A percentile compares a stretch with the other conserved stretches of the same genome.
Evolutionary conservation across 1,139 yeast species (phyloP).

Genomic region (Zygosaccharomyces sapae): DNA sequence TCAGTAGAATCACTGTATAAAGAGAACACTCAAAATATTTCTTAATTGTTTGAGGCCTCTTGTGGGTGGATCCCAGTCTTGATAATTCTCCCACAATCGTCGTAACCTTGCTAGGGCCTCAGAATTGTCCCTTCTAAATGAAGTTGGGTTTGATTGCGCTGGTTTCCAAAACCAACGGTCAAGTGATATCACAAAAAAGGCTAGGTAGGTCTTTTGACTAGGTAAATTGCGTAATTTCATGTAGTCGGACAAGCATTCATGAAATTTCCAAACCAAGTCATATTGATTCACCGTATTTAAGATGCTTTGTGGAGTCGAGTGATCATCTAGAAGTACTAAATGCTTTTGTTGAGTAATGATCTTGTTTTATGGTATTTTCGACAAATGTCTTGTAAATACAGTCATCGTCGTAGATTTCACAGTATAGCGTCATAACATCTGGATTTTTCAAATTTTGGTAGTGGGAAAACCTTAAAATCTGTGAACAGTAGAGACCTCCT

Average conservation of each 20-base stretch:
- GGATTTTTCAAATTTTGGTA: conserved; percentile 25
- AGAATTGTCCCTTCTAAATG: conserved; percentile 22
- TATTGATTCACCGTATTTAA: conserved; percentile 33
- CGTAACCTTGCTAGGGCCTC: conserved; percentile 26
- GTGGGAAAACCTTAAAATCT: conserved; percentile 27
- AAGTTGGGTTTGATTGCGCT: conserved; percentile 13
- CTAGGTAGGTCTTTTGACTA: conserved; percentile 16
- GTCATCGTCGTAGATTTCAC: conserved; percentile 31
- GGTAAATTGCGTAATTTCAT: conserved; percentile 31
- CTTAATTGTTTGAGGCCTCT: conserved; percentile 32
- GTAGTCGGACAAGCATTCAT: conserved; percentile 31
- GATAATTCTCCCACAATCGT: conserved; percentile 31
- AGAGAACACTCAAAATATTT: conserved; percentile 32
- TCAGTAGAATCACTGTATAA: conserved; percentile 27
- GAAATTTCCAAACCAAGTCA: conserved; percentile 37
- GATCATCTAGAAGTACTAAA: conserved; percentile 20
- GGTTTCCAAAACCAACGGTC: conserved; percentile 19
- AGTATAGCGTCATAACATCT: conserved; percentile 23
- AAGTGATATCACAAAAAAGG: conserved; percentile 23
- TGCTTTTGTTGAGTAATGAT: conserved; percentile 26
- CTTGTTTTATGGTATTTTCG: conserved; percentile 29
- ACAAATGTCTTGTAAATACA: conserved; percentile 29
- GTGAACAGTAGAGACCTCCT: conserved; percentile 20
- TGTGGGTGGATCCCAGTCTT: conserved; percentile 35
- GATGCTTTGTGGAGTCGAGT: conserved; percentile 29